A percentile compares a stretch with the other conserved stretches of the same genome.
phyloP scores from a whole-genome alignment of 495 filamentous ascomycete genomes.

The Astrothelium subdiscretum region DNA sequence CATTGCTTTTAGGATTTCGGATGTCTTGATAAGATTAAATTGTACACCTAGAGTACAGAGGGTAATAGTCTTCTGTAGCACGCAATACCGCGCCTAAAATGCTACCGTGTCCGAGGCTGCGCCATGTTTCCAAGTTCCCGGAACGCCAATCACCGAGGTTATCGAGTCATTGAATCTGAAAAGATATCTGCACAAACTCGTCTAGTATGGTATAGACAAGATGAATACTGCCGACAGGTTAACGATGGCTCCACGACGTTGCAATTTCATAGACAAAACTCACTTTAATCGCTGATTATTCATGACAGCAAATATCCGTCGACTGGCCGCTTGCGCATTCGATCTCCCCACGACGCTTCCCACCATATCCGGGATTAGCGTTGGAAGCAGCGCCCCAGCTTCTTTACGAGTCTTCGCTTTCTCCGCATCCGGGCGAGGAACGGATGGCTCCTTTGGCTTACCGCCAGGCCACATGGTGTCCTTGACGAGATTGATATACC shows the following conservation, averaged over 20 bases:
- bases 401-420: slow-evolving; percentile 41
- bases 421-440: slow-evolving; percentile 34
- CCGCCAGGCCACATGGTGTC: slow-evolving; percentile 76
- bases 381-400: slow-evolving; percentile 29
- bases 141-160: neutral
- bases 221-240: slow-evolving; percentile 20
- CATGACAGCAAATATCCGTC: slow-evolving; percentile 26
- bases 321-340: slow-evolving; percentile 28
- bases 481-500: slow-evolving; percentile 58
- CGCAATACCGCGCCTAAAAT: neutral
- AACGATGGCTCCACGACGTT: neutral
- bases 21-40: too few species aligned
- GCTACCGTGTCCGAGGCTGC: neutral
- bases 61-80: neutral
- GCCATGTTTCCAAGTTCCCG: neutral
- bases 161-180: slow-evolving; percentile 7
- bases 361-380: slow-evolving; percentile 38
- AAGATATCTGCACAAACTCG: slow-evolving; percentile 29
- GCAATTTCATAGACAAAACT: slow-evolving; percentile 9
- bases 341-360: slow-evolving; percentile 32
- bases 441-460: slow-evolving; percentile 25
- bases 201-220: slow-evolving; percentile 30
- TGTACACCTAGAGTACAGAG: too few species aligned
- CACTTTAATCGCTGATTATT: slow-evolving; percentile 34
- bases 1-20: too few species aligned